Conservation (phyloP, 169 alveolate genomes). For the Plasmodium vivax region DNA sequence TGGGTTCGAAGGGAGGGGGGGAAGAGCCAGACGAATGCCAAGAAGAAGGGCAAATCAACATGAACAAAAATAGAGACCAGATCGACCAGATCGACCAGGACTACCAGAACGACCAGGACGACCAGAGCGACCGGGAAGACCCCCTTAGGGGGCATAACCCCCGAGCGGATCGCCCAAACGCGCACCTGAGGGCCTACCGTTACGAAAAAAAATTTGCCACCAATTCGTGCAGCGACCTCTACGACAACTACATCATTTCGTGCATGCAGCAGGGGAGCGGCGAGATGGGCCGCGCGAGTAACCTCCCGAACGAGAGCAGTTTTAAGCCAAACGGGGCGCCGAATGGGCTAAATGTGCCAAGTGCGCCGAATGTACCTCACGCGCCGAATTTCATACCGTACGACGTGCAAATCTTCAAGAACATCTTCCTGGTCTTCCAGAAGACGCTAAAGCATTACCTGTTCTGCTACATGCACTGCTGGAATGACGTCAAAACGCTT, state of each 20-base stretch:
- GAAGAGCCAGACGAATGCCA: neutral
- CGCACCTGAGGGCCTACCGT: neutral
- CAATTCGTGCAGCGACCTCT: slow-evolving; percentile 7
- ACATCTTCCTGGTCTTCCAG: slow-evolving; percentile 66
- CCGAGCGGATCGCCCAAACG: neutral
- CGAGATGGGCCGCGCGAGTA: neutral
- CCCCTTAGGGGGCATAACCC: neutral
- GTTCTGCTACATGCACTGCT: slow-evolving; percentile 73
- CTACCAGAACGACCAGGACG: neutral
- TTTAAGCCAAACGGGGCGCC: neutral
- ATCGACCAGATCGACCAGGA: neutral
- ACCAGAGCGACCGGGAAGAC: neutral
- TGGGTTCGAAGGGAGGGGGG: neutral
- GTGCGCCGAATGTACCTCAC: no score
- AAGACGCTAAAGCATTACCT: slow-evolving; percentile 52
- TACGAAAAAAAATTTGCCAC: neutral
- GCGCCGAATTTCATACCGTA: slow-evolving; percentile 7
- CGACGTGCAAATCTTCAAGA: slow-evolving; percentile 67
- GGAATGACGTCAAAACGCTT: slow-evolving; percentile 62
- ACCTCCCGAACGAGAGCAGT: neutral
- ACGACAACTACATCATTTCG: slow-evolving; percentile 21
- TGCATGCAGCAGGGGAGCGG: slow-evolving; percentile 19
- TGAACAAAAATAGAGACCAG: neutral
- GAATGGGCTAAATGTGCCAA: no score
- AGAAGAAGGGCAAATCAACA: neutral